Base-by-base conservation (phyloP, 2,329 filamentous ascomycete genomes). In the Aciculosporium take region DNA sequence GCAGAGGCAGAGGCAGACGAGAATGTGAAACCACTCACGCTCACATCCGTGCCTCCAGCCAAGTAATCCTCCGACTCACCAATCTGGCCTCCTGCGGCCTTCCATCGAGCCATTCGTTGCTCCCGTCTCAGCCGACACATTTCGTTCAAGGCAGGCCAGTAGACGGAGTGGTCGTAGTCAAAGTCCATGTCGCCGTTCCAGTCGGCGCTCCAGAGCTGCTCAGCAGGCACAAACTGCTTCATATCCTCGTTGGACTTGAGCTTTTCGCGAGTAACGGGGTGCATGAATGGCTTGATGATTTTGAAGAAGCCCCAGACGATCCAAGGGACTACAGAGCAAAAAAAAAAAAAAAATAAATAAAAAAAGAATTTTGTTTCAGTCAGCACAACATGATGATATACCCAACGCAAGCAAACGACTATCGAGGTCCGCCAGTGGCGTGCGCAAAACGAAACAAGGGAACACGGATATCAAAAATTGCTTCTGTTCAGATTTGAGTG, bases 231-330 rank as follows among this genome's bases (percentile, higher is more conserved):
- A 58, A 87, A 86, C 50, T 83, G 69, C 51, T 72, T 72, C 67
- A 94, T 79, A 56, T 93, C 83, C 60, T 94, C 87, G 68, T 96
- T 95, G 72, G 94, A 95, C 67, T 91, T 93, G 66, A 98, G 79
- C 70, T 98, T 98, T 56, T 91, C 79, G 44, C 84, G 79, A 8
- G 91, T 98, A 53, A 88, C 67, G 7, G 91, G 91, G 62, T 98
- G 91, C 64, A 98, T 94, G 64, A 98, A 95, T 30, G 89, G 87
- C 4, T 79, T 87, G 63, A 98, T 88, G 53, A 95, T 68, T 64
- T 94, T 95, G 72, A 96, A 94, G 72, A 98, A 98, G 39, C 84
- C 84, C 61, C 76, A 81, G 46, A 96, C 84, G 48, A 94, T 74
- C 78, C 85, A 95, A 1, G 89, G 89, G 37, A 94, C 84, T 89